Base-by-base conservation (phyloP, 2,329 filamentous ascomycete genomes). In the Monilinia fructigena region DNA sequence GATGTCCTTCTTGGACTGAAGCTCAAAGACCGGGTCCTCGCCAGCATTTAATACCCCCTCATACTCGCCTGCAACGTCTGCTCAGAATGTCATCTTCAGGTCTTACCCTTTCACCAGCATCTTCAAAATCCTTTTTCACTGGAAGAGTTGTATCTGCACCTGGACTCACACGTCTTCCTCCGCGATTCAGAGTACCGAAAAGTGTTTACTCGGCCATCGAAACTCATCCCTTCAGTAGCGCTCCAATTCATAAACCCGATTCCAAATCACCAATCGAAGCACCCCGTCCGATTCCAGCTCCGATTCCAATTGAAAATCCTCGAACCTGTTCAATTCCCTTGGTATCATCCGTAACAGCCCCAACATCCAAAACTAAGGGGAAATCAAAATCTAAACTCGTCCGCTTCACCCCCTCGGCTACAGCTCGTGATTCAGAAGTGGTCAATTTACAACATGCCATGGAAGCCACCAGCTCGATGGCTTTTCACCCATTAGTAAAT, bases 1-100 rank as follows among this genome's bases (percentile, higher is more conserved):
- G 75, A 12, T 72, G 76, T 70, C 75, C 75, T 23, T 76, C 75
- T 12, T 77, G 75, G 75, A 75, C 74, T 1, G 72, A 68, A 47
- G 68, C 72, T 42, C 75, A 76, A 42, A 70, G 62, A 20, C 61
- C 69, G 3, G 59, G 62, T 20, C 65, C 63, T 28, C 54, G 48
- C 28, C 55, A 20, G 7, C 61, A 50, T 20, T 55, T 31, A 23
- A 16, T 53, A 2, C 40, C 66, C 10, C 55, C 58, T 47, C 66
- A 55, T 16, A 73, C 66, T 65, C 67, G 69, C 0, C 47, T 75
- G 11, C 71, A 70, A 60, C 70, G 72, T 38, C 68, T 73, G 16
- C 66, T 75, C 31, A 67, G 68, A 35, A 64, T 72, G 58, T 65
- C 68, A 28, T 58, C 65, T 23, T 67, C 66, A n/a, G 56, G 66